phyloP scores from a whole-genome alignment of 768 basidiomycete genomes.

The Ramaria rubella region DNA sequence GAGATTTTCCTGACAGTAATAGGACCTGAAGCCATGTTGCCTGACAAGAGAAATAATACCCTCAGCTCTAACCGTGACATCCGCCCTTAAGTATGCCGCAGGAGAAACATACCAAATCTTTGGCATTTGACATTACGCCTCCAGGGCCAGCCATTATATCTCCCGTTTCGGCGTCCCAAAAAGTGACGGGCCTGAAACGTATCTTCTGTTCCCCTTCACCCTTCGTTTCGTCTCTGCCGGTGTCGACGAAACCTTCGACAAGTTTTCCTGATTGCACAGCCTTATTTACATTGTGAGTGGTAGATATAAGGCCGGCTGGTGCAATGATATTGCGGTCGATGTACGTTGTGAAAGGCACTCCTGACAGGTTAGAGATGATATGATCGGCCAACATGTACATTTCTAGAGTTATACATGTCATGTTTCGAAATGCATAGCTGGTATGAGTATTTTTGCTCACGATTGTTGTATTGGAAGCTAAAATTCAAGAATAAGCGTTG shows the following conservation, averaged over 20 bases:
- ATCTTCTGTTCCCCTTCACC: constrained; percentile 18
- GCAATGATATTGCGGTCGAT: constrained; percentile 35
- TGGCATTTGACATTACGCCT: constrained; percentile 36
- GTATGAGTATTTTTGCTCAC: background rate
- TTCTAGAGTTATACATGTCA: constrained; percentile 17
- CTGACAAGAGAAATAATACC: constrained; percentile 19
- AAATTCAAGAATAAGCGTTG: background rate
- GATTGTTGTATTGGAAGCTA: constrained; percentile 3
- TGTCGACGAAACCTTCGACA: constrained; percentile 15
- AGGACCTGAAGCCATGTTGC: constrained; percentile 33
- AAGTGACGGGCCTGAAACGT: constrained; percentile 19
- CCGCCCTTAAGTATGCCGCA: background rate
- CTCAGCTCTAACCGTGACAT: background rate
- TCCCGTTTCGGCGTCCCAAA: constrained; percentile 23
- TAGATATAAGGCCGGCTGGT: constrained; percentile 35
- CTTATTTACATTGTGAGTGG: constrained; percentile 31
- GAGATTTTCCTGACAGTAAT: constrained; percentile 29
- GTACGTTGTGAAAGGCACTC: constrained; percentile 31
- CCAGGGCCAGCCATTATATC: constrained; percentile 32
- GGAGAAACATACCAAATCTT: constrained; percentile 34
- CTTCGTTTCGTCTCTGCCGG: constrained; percentile 28
- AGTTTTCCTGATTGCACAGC: constrained; percentile 27
- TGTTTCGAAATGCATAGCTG: background rate
- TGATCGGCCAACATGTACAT: constrained; percentile 34
- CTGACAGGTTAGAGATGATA: constrained; percentile 29